Evolutionary conservation across 495 filamentous ascomycete genomes (phyloP).

Genomic region (Aspergillus egyptiacus): DNA sequence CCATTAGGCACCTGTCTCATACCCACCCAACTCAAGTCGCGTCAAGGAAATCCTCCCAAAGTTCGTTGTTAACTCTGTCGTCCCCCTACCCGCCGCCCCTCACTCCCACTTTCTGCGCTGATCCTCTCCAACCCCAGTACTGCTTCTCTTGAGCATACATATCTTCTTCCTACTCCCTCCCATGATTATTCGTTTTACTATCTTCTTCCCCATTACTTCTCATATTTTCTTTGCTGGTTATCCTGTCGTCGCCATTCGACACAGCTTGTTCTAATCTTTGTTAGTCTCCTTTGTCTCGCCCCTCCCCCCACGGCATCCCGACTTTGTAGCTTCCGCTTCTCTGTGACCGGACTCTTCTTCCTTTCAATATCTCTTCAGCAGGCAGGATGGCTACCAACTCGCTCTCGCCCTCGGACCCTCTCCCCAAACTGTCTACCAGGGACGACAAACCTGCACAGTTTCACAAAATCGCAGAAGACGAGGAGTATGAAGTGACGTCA

Average conservation of each 20-base stretch:
- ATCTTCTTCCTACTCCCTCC: neutral
- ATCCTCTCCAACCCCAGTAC: constrained; percentile 5
- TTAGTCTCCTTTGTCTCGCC: constrained; percentile 16
- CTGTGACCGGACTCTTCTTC: constrained; percentile 28
- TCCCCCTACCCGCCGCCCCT: constrained; percentile 25
- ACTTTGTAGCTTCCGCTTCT: constrained; percentile 20
- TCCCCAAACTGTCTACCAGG: constrained; percentile 36
- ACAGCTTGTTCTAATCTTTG: constrained; percentile 7
- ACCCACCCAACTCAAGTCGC: constrained; percentile 18
- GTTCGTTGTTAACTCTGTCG: constrained; percentile 10
- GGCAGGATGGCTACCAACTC: constrained; percentile 47
- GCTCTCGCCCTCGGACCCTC: constrained; percentile 54
- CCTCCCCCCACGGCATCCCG: constrained; percentile 14
- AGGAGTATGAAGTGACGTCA: constrained; percentile 59
- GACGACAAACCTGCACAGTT: constrained; percentile 29
- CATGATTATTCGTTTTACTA: constrained; percentile 6
- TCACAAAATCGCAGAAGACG: constrained; percentile 53
- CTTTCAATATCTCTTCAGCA: constrained; percentile 24
- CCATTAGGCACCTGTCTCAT: constrained; percentile 13
- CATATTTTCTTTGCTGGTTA: neutral
- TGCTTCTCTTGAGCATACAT: constrained; percentile 4
- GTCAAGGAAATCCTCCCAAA: neutral
- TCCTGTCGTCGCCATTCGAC: constrained; percentile 1
- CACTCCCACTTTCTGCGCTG: constrained; percentile 12
- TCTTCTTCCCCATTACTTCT: neutral